Base-by-base conservation (phyloP, 169 alveolate genomes). In the Plasmodium blacklocki region DNA sequence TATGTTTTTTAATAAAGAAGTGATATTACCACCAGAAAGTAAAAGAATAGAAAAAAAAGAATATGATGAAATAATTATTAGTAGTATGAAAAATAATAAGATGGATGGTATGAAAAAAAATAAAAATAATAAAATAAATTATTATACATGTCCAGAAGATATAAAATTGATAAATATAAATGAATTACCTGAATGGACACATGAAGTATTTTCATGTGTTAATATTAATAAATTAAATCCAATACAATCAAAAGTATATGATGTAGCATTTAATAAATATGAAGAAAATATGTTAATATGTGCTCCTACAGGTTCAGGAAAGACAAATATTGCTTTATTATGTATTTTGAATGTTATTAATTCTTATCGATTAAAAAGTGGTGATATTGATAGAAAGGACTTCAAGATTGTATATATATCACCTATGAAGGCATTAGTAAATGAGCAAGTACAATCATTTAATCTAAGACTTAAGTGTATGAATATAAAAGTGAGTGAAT, bases 231-330 rank as follows among this genome's bases (percentile, higher is more conserved):
- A 93, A 54, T 93, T 97, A 64, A 99, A 99, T 89, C 97, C 98
- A 19, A 97, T 99, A 85, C 99, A 99, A 92, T 96, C 99, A 21
- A 93, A 93, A 63, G 99, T 99, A 11, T 97, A 90, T 83, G 96
- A 97, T 7, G 93, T 95, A 12, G 99, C 99, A 1, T 97, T 98
- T 83, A 92, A 95, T 66, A 93, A 93, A 26, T 96, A 96, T 60
- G 97, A 97, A 78, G 99, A 98, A 86, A 99, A 99, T 93, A 70
- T 99, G 96, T 93, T 99, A 52, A 96, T 99, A 6, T 98, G 99
- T 88, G 99, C 99, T 19, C 99, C 99, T 8, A 99, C 99, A 1
- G 99, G 99, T 8, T 99, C 99, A 6, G 99, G 99, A 18, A 99
- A 99, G 95, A 99, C 99, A 6, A 99, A 99, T 93, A 98, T 99